phyloP scores from a whole-genome alignment of 2,329 filamentous ascomycete genomes.

The Fusarium acutatum region DNA sequence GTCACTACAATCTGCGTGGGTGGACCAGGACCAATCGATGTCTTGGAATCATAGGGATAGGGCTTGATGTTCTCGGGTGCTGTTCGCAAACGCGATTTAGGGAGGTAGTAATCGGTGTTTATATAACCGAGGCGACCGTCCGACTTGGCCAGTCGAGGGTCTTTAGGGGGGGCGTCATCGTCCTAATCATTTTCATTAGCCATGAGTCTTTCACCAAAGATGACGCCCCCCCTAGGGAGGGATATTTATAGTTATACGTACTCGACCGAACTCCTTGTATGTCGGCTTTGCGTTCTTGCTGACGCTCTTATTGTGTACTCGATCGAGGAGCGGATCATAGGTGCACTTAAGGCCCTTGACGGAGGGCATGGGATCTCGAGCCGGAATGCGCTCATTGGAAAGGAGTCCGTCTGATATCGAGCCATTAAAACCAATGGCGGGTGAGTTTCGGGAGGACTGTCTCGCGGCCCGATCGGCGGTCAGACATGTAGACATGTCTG shows the following conservation, averaged over 20 bases:
- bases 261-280: conserved; percentile 71
- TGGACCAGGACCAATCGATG: conserved; percentile 87
- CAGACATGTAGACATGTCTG: conserved; percentile 63
- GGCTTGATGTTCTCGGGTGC: conserved; percentile 83
- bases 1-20: conserved; percentile 91
- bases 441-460: conserved; percentile 39
- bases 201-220: conserved; percentile 60
- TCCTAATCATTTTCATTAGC: conserved; percentile 73
- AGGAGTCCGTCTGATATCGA: conserved; percentile 47
- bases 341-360: conserved; percentile 66
- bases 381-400: conserved; percentile 56
- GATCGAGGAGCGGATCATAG: conserved; percentile 68
- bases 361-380: conserved; percentile 64
- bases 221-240: conserved; percentile 65
- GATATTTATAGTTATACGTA: conserved; percentile 64
- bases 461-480: conserved; percentile 51
- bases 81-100: conserved; percentile 75
- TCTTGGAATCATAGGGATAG: conserved; percentile 82
- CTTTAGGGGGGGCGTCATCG: conserved; percentile 80
- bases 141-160: conserved; percentile 79
- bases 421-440: conserved; percentile 45
- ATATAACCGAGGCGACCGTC: conserved; percentile 72
- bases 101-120: conserved; percentile 74
- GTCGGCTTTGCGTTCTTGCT: conserved; percentile 67
- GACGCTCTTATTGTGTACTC: conserved; percentile 57